Conservation (phyloP, 257 asterid species). For the Gentiana straminea region DNA sequence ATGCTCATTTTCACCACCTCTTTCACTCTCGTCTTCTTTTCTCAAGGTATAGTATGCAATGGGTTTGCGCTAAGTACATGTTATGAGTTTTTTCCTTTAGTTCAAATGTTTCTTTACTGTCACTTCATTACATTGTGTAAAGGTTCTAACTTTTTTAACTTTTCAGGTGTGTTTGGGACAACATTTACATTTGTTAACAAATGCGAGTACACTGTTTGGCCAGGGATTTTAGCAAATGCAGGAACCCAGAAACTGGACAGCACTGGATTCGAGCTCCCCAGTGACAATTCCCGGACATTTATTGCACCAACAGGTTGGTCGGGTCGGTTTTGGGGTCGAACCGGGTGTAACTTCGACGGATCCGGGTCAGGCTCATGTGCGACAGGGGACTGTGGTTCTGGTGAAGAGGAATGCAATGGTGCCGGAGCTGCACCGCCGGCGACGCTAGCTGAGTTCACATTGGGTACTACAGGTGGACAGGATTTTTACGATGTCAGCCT, state of each 20-base stretch:
- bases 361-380: conserved; percentile 50
- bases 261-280: conserved; percentile 85
- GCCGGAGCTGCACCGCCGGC: conserved; percentile 94
- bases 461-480: conserved; percentile 47
- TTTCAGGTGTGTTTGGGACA: conserved; percentile 51
- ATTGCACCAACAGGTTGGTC: conserved; percentile 88
- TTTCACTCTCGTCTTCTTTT: conserved; percentile 29
- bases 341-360: conserved; percentile 57
- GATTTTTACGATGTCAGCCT: conserved; percentile 91
- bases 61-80: not conserved
- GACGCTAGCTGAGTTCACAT: conserved; percentile 81
- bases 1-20: conserved; percentile 19
- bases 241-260: conserved; percentile 63
- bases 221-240: conserved; percentile 81
- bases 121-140: not conserved
- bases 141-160: not conserved
- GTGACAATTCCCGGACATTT: conserved; percentile 50
- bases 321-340: conserved; percentile 91
- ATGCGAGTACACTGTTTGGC: conserved; percentile 84
- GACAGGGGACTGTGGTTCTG: conserved; percentile 90
- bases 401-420: conserved; percentile 66
- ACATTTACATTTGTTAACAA: conserved; percentile 85
- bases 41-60: conserved; percentile 28
- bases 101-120: not conserved
- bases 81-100: not conserved